Conservation (phyloP, 208 protist genomes). For the Leishmania aethiopica region DNA sequence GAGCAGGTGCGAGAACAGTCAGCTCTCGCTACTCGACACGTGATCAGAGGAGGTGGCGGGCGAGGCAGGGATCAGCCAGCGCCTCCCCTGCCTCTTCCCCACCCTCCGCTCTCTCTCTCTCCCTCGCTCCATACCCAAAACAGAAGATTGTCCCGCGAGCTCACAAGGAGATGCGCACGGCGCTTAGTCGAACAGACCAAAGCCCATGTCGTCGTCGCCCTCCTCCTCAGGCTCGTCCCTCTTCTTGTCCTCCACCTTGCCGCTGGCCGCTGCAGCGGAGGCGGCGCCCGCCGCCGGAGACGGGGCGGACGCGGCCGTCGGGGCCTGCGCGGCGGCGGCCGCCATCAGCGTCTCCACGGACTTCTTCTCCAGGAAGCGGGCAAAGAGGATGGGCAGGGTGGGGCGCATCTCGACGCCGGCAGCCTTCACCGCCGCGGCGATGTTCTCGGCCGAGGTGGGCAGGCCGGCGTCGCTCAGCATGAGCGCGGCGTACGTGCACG, state of each 20-base stretch:
- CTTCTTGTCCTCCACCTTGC: slow-evolving; percentile 21
- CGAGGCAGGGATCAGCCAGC: too few relatives aligned
- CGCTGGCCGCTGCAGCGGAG: slow-evolving; percentile 16
- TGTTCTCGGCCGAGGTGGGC: slow-evolving; percentile 76
- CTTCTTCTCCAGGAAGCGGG: slow-evolving; percentile 86
- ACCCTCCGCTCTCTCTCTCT: too few relatives aligned
- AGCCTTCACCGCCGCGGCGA: slow-evolving; percentile 62
- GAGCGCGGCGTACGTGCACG: slow-evolving; percentile 85
- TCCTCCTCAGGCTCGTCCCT: slow-evolving; percentile 74
- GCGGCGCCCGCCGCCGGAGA: slow-evolving; percentile 57
- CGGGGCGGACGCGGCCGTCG: slow-evolving; percentile 38
- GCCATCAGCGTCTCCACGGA: slow-evolving; percentile 67
- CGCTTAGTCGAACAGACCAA: slow-evolving; percentile 89
- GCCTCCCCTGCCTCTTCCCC: too few relatives aligned
- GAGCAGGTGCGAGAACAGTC: too few relatives aligned
- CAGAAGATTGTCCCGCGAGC: too few relatives aligned
- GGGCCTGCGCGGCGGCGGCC: slow-evolving; percentile 50
- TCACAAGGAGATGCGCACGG: too few relatives aligned
- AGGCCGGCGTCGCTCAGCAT: slow-evolving; percentile 78
- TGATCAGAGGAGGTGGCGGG: too few relatives aligned
- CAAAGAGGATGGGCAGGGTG: slow-evolving; percentile 83
- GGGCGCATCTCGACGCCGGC: slow-evolving; percentile 71
- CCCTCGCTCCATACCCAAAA: too few relatives aligned
- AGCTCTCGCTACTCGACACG: too few relatives aligned
- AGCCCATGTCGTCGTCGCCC: slow-evolving; percentile 90